These are phyloP conservation scores for Podochytrium sp. DNA, from an alignment of 192 early-diverging fungal genomes.

Conservation along the genomic window DNA sequence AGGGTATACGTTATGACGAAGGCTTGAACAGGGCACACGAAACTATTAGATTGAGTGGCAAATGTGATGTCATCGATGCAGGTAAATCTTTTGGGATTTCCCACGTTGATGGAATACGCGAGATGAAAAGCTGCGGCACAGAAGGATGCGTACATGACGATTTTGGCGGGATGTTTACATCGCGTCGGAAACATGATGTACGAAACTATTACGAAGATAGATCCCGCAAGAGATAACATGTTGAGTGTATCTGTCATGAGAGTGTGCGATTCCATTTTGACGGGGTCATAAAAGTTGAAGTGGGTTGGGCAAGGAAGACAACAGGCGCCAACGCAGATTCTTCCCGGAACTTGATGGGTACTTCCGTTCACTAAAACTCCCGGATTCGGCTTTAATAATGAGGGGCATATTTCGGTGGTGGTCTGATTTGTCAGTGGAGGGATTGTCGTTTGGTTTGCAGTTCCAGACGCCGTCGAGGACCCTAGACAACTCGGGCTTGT, in stretches of 20 bases:
- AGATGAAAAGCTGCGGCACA: neutral
- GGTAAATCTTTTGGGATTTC: neutral
- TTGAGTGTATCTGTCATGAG: neutral
- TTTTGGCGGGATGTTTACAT: neutral
- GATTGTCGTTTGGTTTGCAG: neutral
- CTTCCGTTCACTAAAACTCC: too few relatives aligned
- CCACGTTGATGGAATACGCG: neutral
- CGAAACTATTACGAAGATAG: conserved; percentile 3
- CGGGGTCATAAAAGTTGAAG: neutral
- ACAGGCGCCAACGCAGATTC: neutral
- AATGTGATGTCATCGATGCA: conserved; percentile 12
- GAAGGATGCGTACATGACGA: neutral
- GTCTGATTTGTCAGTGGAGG: too few relatives aligned
- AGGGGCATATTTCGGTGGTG: too few relatives aligned
- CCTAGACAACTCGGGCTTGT: neutral
- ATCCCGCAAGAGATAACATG: neutral
- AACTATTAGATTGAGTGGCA: neutral
- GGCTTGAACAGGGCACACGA: conserved; percentile 6
- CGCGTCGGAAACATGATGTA: conserved; percentile 14
- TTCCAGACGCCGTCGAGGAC: neutral
- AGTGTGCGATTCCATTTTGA: neutral
- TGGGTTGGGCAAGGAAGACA: conserved; percentile 5
- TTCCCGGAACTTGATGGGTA: neutral
- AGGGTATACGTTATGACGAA: neutral
- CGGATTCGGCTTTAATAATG: too few relatives aligned